Conservation (phyloP, 768 basidiomycete species). For the Chiua virens region DNA sequence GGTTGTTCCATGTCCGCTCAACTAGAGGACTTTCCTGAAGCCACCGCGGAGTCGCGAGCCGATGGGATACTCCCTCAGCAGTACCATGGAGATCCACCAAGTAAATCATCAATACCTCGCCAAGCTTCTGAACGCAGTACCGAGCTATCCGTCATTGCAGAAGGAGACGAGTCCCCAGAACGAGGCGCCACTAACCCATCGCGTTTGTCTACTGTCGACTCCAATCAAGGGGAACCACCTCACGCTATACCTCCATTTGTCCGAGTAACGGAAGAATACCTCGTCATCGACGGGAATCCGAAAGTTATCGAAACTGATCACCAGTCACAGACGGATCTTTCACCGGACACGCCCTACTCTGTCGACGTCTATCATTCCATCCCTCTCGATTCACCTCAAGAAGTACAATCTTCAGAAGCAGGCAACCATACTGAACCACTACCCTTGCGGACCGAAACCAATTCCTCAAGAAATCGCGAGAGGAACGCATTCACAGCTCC, state of each 20-base stretch:
- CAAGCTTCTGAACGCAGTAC: conserved; percentile 32
- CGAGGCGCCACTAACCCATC: conserved; percentile 16
- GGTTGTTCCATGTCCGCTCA: conserved; percentile 1
- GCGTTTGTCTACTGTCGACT: conserved; percentile 1
- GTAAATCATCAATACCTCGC: conserved; percentile 3
- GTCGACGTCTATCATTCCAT: conserved; percentile 39
- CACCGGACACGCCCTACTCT: conserved; percentile 21
- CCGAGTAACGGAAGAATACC: neutral
- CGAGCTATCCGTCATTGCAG: conserved; percentile 68
- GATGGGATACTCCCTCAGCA: neutral
- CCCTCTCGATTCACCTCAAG: conserved; percentile 37
- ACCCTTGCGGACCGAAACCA: conserved; percentile 6
- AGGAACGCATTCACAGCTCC: conserved; percentile 26
- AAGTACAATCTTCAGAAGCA: conserved; percentile 1
- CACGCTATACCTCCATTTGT: neutral
- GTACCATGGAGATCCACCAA: neutral
- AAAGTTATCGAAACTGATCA: neutral
- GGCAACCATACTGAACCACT: conserved; percentile 20
- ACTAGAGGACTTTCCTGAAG: conserved; percentile 4
- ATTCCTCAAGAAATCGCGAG: conserved; percentile 6
- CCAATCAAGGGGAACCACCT: neutral
- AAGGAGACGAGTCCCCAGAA: conserved; percentile 65
- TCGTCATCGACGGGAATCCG: neutral
- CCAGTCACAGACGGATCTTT: conserved; percentile 6
- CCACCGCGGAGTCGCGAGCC: neutral